Evolutionary conservation across 495 filamentous ascomycete genomes (phyloP).

Genomic region (Oleoguttula mirabilis): DNA sequence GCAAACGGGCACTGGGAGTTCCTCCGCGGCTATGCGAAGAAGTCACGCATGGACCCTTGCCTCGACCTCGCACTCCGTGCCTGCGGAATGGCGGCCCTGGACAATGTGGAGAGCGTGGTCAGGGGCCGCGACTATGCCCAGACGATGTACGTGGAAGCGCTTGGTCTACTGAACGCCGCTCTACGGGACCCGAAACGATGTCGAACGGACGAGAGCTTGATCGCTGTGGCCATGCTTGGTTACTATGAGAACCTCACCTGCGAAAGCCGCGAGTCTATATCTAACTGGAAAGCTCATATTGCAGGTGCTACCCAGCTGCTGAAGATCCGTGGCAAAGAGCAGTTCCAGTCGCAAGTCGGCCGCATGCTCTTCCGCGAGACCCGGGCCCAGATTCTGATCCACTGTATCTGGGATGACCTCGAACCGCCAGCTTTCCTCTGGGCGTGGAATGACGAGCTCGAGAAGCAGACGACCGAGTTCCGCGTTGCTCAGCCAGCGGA

Average conservation of each 20-base stretch:
- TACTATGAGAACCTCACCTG: conserved; percentile 20
- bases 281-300: conserved; percentile 20
- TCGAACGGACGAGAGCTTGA: conserved; percentile 11
- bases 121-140: conserved; percentile 9
- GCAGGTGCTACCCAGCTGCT: conserved; percentile 15
- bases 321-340: conserved; percentile 10
- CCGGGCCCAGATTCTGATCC: conserved; percentile 10
- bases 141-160: conserved; percentile 14
- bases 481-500: conserved; percentile 4
- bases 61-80: conserved; percentile 16
- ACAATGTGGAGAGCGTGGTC: conserved; percentile 9
- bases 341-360: conserved; percentile 11
- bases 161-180: conserved; percentile 12
- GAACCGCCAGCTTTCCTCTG: conserved; percentile 11
- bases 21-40: background rate
- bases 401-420: conserved; percentile 17
- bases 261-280: conserved; percentile 8
- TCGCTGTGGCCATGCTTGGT: conserved; percentile 18
- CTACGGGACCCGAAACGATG: conserved; percentile 14
- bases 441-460: conserved; percentile 11
- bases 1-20: conserved; percentile 11
- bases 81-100: conserved; percentile 17
- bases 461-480: background rate
- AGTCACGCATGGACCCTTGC: conserved; percentile 5
- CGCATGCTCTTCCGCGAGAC: conserved; percentile 16